Base-by-base conservation (phyloP, 1,284 basidiomycete genomes). In the Chondrostereum purpureum region DNA sequence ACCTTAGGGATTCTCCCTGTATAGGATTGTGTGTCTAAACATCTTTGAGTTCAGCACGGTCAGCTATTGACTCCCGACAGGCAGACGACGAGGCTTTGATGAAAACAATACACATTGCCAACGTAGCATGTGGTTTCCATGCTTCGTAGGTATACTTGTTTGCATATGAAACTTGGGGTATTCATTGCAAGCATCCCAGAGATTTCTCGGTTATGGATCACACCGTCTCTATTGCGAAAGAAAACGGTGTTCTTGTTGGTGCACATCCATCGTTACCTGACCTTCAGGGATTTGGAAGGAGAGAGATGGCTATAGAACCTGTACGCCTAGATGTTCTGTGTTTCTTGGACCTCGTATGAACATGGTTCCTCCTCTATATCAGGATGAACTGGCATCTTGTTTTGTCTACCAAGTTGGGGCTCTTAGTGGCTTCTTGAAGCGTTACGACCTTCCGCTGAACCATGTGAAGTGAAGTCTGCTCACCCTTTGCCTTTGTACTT, bases 191-290 rank as follows among this genome's bases (percentile, higher is more conserved):
- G 36, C 4, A 18, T 13, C 31, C 1, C 36, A 78, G 78, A 0
- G 78, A 81, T 55, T 80, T 80, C 55, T 65, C 70, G 1, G 68
- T 81, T 43, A 83, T 83, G 80, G 67, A 77, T 48, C 67, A 72
- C 53, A 82, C 78, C 0, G 79, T 80, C 2, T 42, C 49, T 2
- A 62, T 78, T 1, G 80, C 80, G 3, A 78, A 78, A 49, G 51
- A 57, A 21, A 67, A 79, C 53, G 62, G 63, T 17, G 77, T 81
- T 12, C 57, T 60, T 11, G 65, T 80, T 11, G 80, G 80, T 0
- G 79, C 79, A 0, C 80, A 83, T 51, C 79, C 79, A 0, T 78
- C 77, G 8, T 65, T 82, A 3, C 80, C 79, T 0, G 79, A 83
- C 53, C 57, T 66, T 8, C 80, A 83, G 56, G 80, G 80, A 0